Conservation (phyloP, 2,329 filamentous ascomycete genomes). For the Pseudogymnoascus sp. region DNA sequence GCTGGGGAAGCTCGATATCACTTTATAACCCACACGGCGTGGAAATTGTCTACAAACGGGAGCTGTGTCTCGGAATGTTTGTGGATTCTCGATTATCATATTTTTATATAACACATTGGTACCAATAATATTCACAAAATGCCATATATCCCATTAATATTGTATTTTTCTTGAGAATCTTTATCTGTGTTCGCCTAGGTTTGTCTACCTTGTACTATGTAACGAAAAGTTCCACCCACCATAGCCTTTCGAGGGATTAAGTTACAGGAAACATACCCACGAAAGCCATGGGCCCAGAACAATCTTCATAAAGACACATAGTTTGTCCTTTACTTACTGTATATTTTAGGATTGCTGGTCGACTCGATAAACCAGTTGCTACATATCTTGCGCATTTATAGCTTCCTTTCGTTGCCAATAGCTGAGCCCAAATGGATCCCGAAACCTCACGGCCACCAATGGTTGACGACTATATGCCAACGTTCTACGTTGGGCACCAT, state of each 20-base stretch:
- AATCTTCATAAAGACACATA: background rate
- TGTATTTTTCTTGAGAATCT: background rate
- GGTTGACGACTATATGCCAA: slow-evolving; percentile 30
- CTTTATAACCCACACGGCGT: background rate
- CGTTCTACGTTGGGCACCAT: slow-evolving; percentile 67
- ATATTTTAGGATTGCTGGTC: slow-evolving; percentile 1
- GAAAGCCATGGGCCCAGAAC: background rate
- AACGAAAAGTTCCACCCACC: slow-evolving; percentile 6
- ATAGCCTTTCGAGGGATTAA: slow-evolving; percentile 3
- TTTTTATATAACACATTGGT: background rate
- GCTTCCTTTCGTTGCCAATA: background rate
- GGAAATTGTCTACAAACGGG: background rate
- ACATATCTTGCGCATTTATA: background rate
- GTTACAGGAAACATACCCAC: background rate
- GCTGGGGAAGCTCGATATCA: slow-evolving; percentile 1
- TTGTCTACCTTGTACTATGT: slow-evolving; percentile 7
- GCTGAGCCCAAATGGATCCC: slow-evolving; percentile 2
- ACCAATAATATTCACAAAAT: background rate
- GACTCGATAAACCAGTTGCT: background rate
- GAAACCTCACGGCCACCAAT: slow-evolving; percentile 13
- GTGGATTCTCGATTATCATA: slow-evolving; percentile 2
- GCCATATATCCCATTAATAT: slow-evolving; percentile 1
- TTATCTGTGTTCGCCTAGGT: slow-evolving; percentile 6
- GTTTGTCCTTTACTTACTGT: background rate
- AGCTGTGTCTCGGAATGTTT: background rate